Conservation (phyloP, 306 rosid species). For the Albizia julibrissin region DNA sequence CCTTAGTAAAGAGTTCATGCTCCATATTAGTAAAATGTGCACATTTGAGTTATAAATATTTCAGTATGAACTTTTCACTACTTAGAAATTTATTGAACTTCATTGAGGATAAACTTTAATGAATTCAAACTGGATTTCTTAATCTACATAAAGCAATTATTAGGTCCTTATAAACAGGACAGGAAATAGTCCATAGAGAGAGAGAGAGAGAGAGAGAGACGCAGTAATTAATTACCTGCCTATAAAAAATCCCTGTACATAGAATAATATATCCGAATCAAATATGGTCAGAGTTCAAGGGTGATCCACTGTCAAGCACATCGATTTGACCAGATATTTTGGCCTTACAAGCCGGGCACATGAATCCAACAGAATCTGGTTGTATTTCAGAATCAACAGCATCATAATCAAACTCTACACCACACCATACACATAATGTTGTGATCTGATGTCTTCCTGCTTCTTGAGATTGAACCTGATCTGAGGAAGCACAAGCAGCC, state of each 20-base stretch:
- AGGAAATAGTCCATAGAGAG: neutral
- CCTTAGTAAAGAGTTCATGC: neutral
- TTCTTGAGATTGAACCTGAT: slow-evolving; percentile 57
- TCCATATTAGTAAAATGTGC: neutral
- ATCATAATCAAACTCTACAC: slow-evolving; percentile 64
- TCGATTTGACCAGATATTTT: slow-evolving; percentile 66
- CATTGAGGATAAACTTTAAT: neutral
- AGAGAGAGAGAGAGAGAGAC: neutral
- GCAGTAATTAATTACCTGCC: slow-evolving; percentile 19
- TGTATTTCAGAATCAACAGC: slow-evolving; percentile 64
- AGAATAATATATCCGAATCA: neutral
- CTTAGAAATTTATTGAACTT: neutral
- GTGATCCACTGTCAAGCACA: slow-evolving; percentile 51
- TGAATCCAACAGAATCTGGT: slow-evolving; percentile 77
- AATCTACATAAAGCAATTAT: neutral
- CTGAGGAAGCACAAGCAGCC: slow-evolving; percentile 46
- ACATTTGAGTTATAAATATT: neutral
- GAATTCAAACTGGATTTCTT: neutral
- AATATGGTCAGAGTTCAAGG: slow-evolving; percentile 38
- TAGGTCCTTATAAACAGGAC: neutral
- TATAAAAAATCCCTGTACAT: neutral
- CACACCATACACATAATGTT: slow-evolving; percentile 76
- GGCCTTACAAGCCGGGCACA: slow-evolving; percentile 77
- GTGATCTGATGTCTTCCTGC: slow-evolving; percentile 47
- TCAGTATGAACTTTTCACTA: neutral